phyloP scores from a whole-genome alignment of 2,329 filamentous ascomycete genomes.

The Simplicillium sp. region DNA sequence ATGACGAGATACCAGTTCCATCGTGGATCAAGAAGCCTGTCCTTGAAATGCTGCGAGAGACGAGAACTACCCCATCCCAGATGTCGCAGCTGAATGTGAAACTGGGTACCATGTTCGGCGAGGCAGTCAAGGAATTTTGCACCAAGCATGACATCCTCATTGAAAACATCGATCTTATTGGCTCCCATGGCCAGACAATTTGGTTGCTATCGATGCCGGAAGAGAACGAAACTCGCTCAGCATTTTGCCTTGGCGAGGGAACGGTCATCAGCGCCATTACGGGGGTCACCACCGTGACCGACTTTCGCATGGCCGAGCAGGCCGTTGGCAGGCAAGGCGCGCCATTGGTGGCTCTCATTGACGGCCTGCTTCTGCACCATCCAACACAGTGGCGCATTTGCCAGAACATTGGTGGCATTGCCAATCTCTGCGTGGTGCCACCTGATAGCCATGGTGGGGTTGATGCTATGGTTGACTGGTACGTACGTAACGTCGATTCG shows the following conservation, averaged over 20 bases:
- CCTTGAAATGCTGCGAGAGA: conserved; percentile 44
- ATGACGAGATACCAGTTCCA: conserved; percentile 45
- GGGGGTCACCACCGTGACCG: conserved; percentile 47
- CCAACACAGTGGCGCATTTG: conserved; percentile 46
- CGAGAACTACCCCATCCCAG: conserved; percentile 39
- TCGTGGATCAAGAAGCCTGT: conserved; percentile 44
- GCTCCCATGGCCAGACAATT: conserved; percentile 48
- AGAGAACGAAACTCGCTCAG: conserved; percentile 31
- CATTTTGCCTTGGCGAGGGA: conserved; percentile 47
- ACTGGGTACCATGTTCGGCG: conserved; percentile 46
- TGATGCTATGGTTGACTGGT: conserved; percentile 1
- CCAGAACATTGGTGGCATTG: conserved; percentile 51
- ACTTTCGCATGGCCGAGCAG: conserved; percentile 48
- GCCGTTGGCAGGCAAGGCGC: conserved; percentile 45
- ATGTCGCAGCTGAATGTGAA: conserved; percentile 46
- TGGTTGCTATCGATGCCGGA: conserved; percentile 45
- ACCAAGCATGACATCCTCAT: conserved; percentile 30
- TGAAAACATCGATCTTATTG: conserved; percentile 42
- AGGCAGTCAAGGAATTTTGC: conserved; percentile 40
- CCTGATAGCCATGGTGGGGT: conserved; percentile 27
- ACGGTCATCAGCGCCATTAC: conserved; percentile 42
- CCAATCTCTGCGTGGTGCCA: conserved; percentile 50
- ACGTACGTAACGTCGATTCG: not conserved
- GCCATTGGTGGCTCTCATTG: conserved; percentile 48
- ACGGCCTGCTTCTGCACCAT: conserved; percentile 45